Evolutionary conservation across 2,329 filamentous ascomycete genomes (phyloP).

Genomic region (Rhinocladiella mackenziei): DNA sequence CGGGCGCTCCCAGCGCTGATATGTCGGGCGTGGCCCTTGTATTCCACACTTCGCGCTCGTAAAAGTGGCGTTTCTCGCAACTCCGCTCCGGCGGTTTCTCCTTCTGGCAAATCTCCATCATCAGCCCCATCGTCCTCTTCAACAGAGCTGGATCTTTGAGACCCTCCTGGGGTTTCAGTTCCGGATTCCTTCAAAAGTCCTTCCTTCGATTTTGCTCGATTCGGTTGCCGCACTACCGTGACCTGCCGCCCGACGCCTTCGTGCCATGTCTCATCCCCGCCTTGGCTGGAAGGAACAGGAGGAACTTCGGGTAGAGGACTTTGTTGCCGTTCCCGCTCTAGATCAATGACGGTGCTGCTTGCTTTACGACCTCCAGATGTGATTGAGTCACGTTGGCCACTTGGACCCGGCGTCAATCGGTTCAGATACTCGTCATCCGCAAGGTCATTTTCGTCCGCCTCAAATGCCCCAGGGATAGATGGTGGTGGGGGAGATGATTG

Average conservation of each 20-base stretch:
- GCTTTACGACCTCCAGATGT: slow-evolving; percentile 35
- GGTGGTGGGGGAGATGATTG: slow-evolving; percentile 41
- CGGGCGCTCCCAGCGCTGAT: slow-evolving; percentile 76
- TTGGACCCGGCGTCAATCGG: slow-evolving; percentile 47
- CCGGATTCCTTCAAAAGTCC: slow-evolving; percentile 54
- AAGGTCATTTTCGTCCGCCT: slow-evolving; percentile 54
- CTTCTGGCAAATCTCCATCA: slow-evolving; percentile 30
- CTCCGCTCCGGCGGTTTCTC: slow-evolving; percentile 16
- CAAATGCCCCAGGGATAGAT: slow-evolving; percentile 27
- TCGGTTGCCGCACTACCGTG: slow-evolving; percentile 60
- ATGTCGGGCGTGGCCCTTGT: slow-evolving; percentile 63
- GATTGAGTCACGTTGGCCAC: slow-evolving; percentile 39
- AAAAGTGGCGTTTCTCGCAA: slow-evolving; percentile 18
- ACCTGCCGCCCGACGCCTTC: slow-evolving; percentile 54
- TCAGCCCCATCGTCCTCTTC: slow-evolving; percentile 33
- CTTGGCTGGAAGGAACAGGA: slow-evolving; percentile 19
- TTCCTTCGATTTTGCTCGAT: slow-evolving; percentile 58
- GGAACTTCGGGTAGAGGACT: slow-evolving; percentile 28
- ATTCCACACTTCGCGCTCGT: slow-evolving; percentile 67
- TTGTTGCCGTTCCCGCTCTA: slow-evolving; percentile 55
- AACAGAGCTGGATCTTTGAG: slow-evolving; percentile 33
- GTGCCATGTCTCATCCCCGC: slow-evolving; percentile 46
- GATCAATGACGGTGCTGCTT: slow-evolving; percentile 52
- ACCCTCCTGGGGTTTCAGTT: slow-evolving; percentile 32
- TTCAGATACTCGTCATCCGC: slow-evolving; percentile 73